A percentile compares a stretch with the other conserved stretches of the same genome.
Evolutionary conservation across 805 yeast species (phyloP).

Genomic region (Nematodospora valgi): DNA sequence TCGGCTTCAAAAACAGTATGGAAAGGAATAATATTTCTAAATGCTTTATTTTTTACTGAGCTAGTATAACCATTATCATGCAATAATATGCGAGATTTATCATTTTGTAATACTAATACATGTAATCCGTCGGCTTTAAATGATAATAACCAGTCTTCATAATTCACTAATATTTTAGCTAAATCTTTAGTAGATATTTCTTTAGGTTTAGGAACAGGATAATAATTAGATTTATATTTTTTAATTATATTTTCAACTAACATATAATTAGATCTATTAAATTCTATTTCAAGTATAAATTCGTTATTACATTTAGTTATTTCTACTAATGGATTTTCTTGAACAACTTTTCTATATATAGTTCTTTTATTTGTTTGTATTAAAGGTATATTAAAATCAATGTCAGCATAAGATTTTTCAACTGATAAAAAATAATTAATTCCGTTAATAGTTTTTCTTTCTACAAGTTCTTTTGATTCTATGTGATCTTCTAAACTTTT

Average conservation of each 20-base stretch:
- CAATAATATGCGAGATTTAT: neutral
- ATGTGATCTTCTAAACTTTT: neutral
- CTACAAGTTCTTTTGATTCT: neutral
- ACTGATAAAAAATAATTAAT: neutral
- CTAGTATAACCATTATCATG: neutral
- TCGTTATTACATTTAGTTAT: neutral
- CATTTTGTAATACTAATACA: slow-evolving; percentile 1
- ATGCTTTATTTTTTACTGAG: neutral
- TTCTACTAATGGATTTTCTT: slow-evolving; percentile 2
- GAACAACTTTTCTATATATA: neutral
- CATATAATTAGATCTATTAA: neutral
- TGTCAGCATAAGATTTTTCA: neutral
- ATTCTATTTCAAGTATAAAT: slow-evolving; percentile 1
- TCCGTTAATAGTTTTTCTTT: neutral
- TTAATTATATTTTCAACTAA: neutral
- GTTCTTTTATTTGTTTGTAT: slow-evolving; percentile 1
- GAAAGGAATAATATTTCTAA: neutral
- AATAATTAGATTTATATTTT: neutral
- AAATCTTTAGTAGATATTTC: neutral
- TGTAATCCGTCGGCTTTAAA: slow-evolving; percentile 5
- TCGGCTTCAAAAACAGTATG: neutral
- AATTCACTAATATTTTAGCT: neutral
- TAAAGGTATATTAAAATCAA: neutral
- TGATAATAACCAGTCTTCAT: neutral
- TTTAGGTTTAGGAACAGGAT: neutral